Conservation (phyloP, 495 filamentous ascomycete species). For the Filosporella fistucella region DNA sequence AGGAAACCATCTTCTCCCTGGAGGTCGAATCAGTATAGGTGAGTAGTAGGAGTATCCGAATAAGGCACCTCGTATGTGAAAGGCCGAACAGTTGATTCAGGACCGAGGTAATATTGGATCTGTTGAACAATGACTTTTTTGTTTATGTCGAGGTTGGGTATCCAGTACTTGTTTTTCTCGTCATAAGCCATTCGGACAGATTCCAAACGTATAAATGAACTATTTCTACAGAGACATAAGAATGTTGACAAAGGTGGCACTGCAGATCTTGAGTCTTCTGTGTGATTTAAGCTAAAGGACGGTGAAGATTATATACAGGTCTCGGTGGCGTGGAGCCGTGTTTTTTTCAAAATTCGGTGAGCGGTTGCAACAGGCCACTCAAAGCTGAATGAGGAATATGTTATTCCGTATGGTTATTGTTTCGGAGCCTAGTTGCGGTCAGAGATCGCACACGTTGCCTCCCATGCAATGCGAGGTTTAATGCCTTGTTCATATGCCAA, state of each 20-base stretch:
- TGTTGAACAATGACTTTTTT: slow-evolving; percentile 53
- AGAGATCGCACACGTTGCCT: too few relatives aligned
- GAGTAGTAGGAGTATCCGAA: slow-evolving; percentile 10
- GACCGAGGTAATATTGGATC: slow-evolving; percentile 51
- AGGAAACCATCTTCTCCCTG: slow-evolving; percentile 54
- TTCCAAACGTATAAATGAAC: slow-evolving; percentile 8
- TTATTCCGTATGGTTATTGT: too few relatives aligned
- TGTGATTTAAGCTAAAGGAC: too few relatives aligned
- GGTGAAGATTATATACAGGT: too few relatives aligned
- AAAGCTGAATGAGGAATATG: too few relatives aligned
- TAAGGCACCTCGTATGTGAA: slow-evolving; percentile 45
- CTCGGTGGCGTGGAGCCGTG: too few relatives aligned
- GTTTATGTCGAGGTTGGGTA: slow-evolving; percentile 50
- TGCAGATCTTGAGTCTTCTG: too few relatives aligned
- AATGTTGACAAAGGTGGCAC: background rate
- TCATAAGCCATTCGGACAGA: slow-evolving; percentile 16
- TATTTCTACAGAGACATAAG: slow-evolving; percentile 15
- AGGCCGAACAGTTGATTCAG: slow-evolving; percentile 46
- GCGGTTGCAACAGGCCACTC: too few relatives aligned
- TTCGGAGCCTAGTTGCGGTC: too few relatives aligned
- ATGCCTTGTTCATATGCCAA: too few relatives aligned
- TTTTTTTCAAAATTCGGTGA: too few relatives aligned
- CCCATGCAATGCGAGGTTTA: too few relatives aligned
- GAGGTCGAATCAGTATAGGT: slow-evolving; percentile 26
- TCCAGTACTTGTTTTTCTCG: slow-evolving; percentile 47